These are phyloP conservation scores for Pulveroboletus sp. DNA, from an alignment of 768 basidiomycete genomes.

Conservation along the genomic window DNA sequence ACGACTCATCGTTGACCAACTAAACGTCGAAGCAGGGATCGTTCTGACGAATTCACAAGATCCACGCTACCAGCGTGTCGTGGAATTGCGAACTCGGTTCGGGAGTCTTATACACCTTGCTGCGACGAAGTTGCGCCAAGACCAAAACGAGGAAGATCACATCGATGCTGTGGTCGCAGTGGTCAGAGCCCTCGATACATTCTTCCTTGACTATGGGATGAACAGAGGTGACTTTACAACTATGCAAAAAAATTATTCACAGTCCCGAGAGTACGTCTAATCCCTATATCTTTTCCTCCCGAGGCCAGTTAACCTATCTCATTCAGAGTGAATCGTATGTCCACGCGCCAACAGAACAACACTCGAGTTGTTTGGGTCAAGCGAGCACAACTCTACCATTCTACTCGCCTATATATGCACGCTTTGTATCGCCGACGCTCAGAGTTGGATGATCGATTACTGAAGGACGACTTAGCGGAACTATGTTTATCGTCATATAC, in stretches of 20 bases:
- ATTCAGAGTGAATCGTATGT: conserved; percentile 57
- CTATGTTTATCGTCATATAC: conserved; percentile 79
- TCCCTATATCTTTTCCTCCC: not conserved
- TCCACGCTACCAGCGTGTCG: conserved; percentile 63
- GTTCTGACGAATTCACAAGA: conserved; percentile 69
- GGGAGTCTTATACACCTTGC: conserved; percentile 66
- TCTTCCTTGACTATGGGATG: conserved; percentile 67
- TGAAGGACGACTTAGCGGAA: conserved; percentile 60
- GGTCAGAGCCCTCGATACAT: conserved; percentile 70
- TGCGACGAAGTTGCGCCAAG: conserved; percentile 56
- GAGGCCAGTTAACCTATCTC: not conserved
- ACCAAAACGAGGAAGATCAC: conserved; percentile 69
- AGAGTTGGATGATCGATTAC: conserved; percentile 63
- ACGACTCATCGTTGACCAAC: conserved; percentile 61
- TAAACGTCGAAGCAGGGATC: conserved; percentile 72
- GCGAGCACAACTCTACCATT: conserved; percentile 75
- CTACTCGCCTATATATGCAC: conserved; percentile 71
- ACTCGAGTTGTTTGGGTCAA: conserved; percentile 70
- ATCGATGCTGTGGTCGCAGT: conserved; percentile 79
- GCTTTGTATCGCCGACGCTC: conserved; percentile 70
- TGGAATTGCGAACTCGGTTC: conserved; percentile 54
- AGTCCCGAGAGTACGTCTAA: conserved; percentile 27
- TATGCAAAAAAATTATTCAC: conserved; percentile 46
- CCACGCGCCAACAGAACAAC: conserved; percentile 69
- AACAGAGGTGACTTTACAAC: conserved; percentile 53